A percentile compares a stretch with the other conserved stretches of the same genome.
Evolutionary conservation across 2,329 filamentous ascomycete genomes (phyloP).

Genomic region (Aotearoamyces nothofagi): DNA sequence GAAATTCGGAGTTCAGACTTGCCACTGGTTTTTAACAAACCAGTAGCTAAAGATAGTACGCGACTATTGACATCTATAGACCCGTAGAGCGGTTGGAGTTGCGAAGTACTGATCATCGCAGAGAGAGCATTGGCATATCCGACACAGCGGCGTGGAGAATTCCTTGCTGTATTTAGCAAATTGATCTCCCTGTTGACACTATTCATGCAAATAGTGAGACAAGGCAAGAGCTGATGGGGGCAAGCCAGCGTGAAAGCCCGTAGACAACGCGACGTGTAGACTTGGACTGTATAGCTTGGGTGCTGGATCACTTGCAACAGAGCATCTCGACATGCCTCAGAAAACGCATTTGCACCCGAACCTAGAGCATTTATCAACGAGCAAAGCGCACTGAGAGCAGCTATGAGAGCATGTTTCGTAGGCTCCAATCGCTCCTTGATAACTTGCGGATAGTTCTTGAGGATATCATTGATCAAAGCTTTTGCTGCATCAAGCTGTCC

Average conservation of each 20-base stretch:
- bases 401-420: conserved; percentile 70
- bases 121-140: conserved; percentile 88
- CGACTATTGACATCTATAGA: conserved; percentile 92
- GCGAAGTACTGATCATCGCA: conserved; percentile 79
- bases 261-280: conserved; percentile 74
- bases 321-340: conserved; percentile 73
- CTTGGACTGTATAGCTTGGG: conserved; percentile 89
- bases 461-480: conserved; percentile 67
- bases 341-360: conserved; percentile 64
- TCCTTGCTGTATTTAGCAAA: conserved; percentile 57
- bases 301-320: conserved; percentile 84
- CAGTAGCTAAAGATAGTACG: conserved; percentile 81
- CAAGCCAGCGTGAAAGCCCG: conserved; percentile 80
- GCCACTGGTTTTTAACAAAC: conserved; percentile 80
- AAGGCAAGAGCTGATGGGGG: conserved; percentile 80
- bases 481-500: conserved; percentile 75
- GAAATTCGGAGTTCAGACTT: conserved; percentile 83
- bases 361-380: conserved; percentile 68
- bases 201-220: conserved; percentile 92
- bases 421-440: conserved; percentile 80
- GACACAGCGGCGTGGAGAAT: conserved; percentile 69
- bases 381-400: conserved; percentile 62
- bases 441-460: conserved; percentile 89
- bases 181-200: conserved; percentile 78
- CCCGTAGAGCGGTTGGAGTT: conserved; percentile 76